Conservation (phyloP, 257 asterid species). For the Mitragyna speciosa region DNA sequence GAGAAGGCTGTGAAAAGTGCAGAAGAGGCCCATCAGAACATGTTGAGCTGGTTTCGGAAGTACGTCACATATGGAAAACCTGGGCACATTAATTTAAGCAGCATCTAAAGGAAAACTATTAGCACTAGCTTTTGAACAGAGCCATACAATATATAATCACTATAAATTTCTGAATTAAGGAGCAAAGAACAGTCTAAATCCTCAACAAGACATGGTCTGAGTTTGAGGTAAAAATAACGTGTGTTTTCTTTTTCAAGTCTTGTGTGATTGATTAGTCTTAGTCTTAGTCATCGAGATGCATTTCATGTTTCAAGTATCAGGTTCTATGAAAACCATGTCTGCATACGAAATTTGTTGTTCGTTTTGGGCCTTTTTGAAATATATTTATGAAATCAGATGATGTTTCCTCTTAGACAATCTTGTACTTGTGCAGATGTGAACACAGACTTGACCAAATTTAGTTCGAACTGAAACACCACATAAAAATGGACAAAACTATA, state of each 20-base stretch:
- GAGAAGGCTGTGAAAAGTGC: slow-evolving; percentile 48
- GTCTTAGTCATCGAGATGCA: background rate
- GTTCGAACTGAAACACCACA: background rate
- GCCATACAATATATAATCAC: background rate
- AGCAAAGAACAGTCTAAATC: background rate
- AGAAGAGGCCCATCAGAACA: slow-evolving; percentile 49
- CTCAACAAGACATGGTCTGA: background rate
- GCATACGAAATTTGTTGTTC: background rate
- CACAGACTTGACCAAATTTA: background rate
- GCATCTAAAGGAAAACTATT: background rate
- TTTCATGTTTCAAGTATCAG: background rate
- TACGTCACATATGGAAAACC: slow-evolving; percentile 30
- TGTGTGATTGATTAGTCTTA: background rate
- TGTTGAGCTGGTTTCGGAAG: slow-evolving; percentile 52
- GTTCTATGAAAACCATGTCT: background rate
- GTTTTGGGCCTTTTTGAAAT: background rate
- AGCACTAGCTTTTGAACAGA: background rate
- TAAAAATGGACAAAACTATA: background rate
- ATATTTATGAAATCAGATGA: too few relatives aligned
- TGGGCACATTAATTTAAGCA: background rate
- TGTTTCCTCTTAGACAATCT: too few relatives aligned
- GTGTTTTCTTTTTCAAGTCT: too few relatives aligned
- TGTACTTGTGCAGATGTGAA: too few relatives aligned
- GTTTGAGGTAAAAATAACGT: too few relatives aligned
- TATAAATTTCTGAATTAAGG: too few relatives aligned